Conservation (phyloP, 2,329 filamentous ascomycete genomes). For the Paecilomyces niveus region DNA sequence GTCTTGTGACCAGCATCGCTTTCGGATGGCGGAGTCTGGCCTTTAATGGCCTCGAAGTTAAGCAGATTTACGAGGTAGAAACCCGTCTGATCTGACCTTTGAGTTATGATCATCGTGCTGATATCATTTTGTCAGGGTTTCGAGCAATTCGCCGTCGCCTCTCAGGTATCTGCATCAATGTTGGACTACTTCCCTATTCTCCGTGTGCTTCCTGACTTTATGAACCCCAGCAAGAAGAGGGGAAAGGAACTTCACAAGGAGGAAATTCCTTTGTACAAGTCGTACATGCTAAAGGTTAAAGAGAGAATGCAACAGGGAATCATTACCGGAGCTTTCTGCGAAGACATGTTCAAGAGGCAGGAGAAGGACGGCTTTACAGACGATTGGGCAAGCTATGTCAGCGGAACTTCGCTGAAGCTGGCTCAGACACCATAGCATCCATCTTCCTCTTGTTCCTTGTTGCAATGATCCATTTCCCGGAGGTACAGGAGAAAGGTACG, state of each 20-base stretch:
- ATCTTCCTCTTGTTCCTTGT: slow-evolving; percentile 38
- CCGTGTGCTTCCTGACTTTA: slow-evolving; percentile 8
- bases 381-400: slow-evolving; percentile 14
- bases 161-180: slow-evolving; percentile 5
- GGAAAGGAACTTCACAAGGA: slow-evolving; percentile 7
- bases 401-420: slow-evolving; percentile 30
- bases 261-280: slow-evolving; percentile 8
- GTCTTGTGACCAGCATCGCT: slow-evolving; percentile 9
- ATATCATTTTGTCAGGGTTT: slow-evolving; percentile 6
- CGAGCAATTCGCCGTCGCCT: slow-evolving; percentile 7
- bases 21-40: slow-evolving; percentile 7
- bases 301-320: slow-evolving; percentile 4
- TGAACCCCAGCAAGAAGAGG: slow-evolving; percentile 5
- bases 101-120: slow-evolving; percentile 3
- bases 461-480: slow-evolving; percentile 46
- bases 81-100: neutral
- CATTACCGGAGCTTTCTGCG: slow-evolving; percentile 9
- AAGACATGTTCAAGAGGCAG: slow-evolving; percentile 9
- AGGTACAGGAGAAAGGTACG: slow-evolving; percentile 30
- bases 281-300: slow-evolving; percentile 9
- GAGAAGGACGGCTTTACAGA: slow-evolving; percentile 10
- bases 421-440: slow-evolving; percentile 38
- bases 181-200: slow-evolving; percentile 11
- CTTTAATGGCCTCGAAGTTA: slow-evolving; percentile 6
- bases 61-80: slow-evolving; percentile 5